Evolutionary conservation across 768 basidiomycete species (phyloP).

Genomic region (Pulveroboletus sp.): DNA sequence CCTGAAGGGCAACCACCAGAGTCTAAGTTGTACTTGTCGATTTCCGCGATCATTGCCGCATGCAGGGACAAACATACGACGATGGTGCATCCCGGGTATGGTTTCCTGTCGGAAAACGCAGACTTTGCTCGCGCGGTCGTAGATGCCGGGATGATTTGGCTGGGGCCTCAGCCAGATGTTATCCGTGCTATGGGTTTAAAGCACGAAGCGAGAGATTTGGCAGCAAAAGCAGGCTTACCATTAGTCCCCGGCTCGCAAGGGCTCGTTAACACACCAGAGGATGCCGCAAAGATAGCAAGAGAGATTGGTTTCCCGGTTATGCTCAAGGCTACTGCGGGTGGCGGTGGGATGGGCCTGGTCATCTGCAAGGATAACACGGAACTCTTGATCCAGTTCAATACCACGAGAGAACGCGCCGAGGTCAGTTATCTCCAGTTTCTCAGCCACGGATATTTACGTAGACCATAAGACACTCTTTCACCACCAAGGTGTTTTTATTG

Average conservation of each 20-base stretch:
- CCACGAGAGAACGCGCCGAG: constrained; percentile 41
- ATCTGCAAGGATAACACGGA: constrained; percentile 46
- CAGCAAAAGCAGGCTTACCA: constrained; percentile 45
- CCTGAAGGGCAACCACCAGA: constrained; percentile 24
- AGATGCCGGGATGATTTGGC: constrained; percentile 51
- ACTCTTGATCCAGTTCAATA: constrained; percentile 34
- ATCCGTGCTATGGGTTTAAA: constrained; percentile 61
- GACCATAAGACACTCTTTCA: constrained; percentile 43
- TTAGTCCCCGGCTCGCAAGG: constrained; percentile 58
- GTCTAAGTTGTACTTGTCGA: constrained; percentile 42
- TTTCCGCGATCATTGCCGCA: constrained; percentile 37
- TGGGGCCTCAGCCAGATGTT: constrained; percentile 51
- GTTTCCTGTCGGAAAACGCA: constrained; percentile 64
- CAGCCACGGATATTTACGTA: background rate
- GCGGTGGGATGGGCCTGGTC: constrained; percentile 67
- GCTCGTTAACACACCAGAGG: constrained; percentile 40
- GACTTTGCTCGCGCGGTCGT: constrained; percentile 48
- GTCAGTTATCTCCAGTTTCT: constrained; percentile 29
- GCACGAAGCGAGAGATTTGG: constrained; percentile 51
- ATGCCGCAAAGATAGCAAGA: constrained; percentile 39
- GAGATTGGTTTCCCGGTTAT: constrained; percentile 59
- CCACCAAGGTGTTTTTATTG: constrained; percentile 53
- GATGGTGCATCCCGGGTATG: constrained; percentile 62
- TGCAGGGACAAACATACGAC: constrained; percentile 43
- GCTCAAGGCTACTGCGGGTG: constrained; percentile 66